Base-by-base conservation (phyloP, 441 rosid species). In the Kokia cookei region DNA sequence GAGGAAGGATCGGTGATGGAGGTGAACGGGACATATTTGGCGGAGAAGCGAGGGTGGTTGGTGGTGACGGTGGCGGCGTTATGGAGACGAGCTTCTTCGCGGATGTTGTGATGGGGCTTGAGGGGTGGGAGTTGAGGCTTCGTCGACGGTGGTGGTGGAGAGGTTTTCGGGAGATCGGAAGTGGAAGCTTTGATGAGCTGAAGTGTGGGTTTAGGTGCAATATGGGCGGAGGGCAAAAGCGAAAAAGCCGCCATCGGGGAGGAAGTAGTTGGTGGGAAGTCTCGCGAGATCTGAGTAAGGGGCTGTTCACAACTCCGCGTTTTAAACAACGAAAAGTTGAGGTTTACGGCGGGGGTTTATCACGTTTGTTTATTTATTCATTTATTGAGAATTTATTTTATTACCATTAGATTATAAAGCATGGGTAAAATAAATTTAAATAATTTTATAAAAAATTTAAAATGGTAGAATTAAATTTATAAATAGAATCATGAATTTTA, bases 11-110 rank as follows among this genome's bases (percentile, higher is more conserved):
- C 72, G 8, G 74, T 3, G n/a, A 71, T 75, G 1, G 77, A 81
- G 51, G 83, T 79, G 76, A 89, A 89, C 0, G 92, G 92, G 17
- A 90, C 88, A 79, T 90, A 90, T 76, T 84, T 88, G 26, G 94
- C 92, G 17, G 88, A 79, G 75, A 90, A 83, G 42, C 65, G 74
- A 22, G 66, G 74, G 65, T 58, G 66, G 22, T 59, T 42, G 66
- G 29, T 45, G 70, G 40, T 62, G 59, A 42, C 65, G 51, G 80
- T 58, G 26, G 40, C 26, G 10, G 71, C 54, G 69, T 74, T 80
- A 61, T 76, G 80, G 64, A 87, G 88, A 37, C 87, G 84, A 1
- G 90, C 92, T 80, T 90, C 92, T 26, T 88, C 89, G 27, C 90
- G 77, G 70, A 88, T 86, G 82, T 75, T 83, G 65, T 79, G 66